Evolutionary conservation across 2,329 filamentous ascomycete genomes (phyloP).

Genomic region (Pezicula neosporulosa): DNA sequence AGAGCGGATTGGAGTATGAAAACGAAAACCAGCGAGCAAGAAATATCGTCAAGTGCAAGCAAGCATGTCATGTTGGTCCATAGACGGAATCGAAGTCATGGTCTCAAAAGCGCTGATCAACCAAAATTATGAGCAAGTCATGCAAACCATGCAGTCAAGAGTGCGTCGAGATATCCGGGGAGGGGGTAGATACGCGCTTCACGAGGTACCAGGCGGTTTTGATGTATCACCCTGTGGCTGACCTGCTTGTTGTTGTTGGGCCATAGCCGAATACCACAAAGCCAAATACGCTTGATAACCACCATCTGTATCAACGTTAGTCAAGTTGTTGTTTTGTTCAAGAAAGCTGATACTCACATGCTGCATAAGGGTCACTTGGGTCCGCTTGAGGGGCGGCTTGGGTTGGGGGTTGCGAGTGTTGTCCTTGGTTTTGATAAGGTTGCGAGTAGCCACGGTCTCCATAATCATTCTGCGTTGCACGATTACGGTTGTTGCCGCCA

Average conservation of each 20-base stretch:
- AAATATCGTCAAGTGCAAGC: conserved; percentile 24
- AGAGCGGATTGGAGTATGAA: conserved; percentile 14
- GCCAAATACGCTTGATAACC: conserved; percentile 79
- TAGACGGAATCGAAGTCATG: conserved; percentile 26
- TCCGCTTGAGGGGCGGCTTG: conserved; percentile 43
- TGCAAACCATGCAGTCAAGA: conserved; percentile 28
- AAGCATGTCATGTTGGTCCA: conserved; percentile 27
- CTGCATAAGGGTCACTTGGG: conserved; percentile 67
- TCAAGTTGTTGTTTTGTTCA: conserved; percentile 18
- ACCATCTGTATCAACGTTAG: conserved; percentile 50
- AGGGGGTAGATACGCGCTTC: conserved; percentile 19
- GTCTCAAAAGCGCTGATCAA: conserved; percentile 27
- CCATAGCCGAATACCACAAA: conserved; percentile 74
- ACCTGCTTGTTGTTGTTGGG: conserved; percentile 42
- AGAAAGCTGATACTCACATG: conserved; percentile 49
- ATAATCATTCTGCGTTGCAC: conserved; percentile 46
- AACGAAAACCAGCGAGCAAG: conserved; percentile 16
- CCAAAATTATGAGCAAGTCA: conserved; percentile 25
- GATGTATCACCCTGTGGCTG: conserved; percentile 31
- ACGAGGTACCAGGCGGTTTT: conserved; percentile 36
- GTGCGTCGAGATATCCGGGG: conserved; percentile 21
- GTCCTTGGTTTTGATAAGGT: conserved; percentile 33
- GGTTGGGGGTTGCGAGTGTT: conserved; percentile 40
- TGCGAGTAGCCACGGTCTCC: conserved; percentile 52
- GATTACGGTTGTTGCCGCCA: conserved; percentile 35